Percentiles rank a stretch among this genome's conserved stretches.
These are phyloP conservation scores for Starmerella ratchasimensis DNA, from an alignment of 805 yeast species.

Conservation along the genomic window DNA sequence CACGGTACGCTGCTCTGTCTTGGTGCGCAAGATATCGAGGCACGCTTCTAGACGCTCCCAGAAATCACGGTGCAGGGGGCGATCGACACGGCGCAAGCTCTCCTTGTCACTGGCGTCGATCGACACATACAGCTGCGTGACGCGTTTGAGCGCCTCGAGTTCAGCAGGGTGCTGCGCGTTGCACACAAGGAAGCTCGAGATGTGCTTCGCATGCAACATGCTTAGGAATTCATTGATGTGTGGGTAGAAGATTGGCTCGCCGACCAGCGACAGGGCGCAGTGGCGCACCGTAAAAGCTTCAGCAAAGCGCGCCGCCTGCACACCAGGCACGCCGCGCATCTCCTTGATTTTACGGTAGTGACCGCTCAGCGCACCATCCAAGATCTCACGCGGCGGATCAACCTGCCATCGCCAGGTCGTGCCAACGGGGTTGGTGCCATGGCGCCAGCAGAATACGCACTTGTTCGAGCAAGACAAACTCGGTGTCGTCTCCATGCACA, in stretches of 20 bases:
- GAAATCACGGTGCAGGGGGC: conserved; percentile 79
- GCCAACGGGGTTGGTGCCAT: conserved; percentile 93
- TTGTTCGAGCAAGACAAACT: conserved; percentile 86
- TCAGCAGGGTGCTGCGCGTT: conserved; percentile 94
- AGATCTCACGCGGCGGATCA: conserved; percentile 71
- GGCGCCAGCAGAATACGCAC: conserved; percentile 96
- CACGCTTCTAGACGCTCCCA: conserved; percentile 82
- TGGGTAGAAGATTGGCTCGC: conserved; percentile 91
- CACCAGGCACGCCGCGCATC: conserved; percentile 92
- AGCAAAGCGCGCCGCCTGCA: conserved; percentile 73
- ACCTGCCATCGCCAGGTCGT: conserved; percentile 95
- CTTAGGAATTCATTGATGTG: conserved; percentile 73
- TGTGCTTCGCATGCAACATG: conserved; percentile 64
- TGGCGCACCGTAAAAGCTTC: conserved; percentile 83
- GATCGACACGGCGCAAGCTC: conserved; percentile 67
- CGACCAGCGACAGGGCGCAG: conserved; percentile 85
- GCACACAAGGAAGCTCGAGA: conserved; percentile 81
- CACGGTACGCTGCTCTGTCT: conserved; percentile 76
- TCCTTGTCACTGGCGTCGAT: conserved; percentile 85
- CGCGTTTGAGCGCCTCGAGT: conserved; percentile 51
- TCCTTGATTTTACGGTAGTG: conserved; percentile 87
- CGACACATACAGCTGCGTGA: conserved; percentile 82
- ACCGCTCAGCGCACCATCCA: conserved; percentile 75
- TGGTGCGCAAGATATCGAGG: conserved; percentile 63
- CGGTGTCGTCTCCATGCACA: conserved; percentile 94